A percentile compares a stretch with the other conserved stretches of the same genome.
Evolutionary conservation across 345 rosid genomes (phyloP).

Genomic region (Brassica rapa): DNA sequence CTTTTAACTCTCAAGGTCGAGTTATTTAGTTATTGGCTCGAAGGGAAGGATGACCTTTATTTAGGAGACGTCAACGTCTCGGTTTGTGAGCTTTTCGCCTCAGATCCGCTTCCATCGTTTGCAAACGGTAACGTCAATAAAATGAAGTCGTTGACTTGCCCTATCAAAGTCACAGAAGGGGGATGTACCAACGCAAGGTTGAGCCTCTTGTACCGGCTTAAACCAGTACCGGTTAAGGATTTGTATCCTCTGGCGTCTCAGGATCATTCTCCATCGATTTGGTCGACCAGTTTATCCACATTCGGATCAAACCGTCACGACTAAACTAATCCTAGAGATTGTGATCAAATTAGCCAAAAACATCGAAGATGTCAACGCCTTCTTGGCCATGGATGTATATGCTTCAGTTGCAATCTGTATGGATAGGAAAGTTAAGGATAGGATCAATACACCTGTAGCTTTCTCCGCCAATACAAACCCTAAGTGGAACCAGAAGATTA

Average conservation of each 20-base stretch:
- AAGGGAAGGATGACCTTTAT: conserved; percentile 57
- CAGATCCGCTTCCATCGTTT: neutral
- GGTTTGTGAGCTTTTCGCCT: conserved; percentile 47
- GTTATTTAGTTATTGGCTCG: conserved; percentile 59
- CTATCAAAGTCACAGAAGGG: neutral
- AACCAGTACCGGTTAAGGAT: conserved; percentile 4
- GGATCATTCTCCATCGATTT: neutral
- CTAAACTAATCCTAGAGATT: conserved; percentile 49
- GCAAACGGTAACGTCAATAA: neutral
- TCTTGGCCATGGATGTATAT: conserved; percentile 73
- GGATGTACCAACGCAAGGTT: conserved; percentile 5
- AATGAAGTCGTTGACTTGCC: neutral
- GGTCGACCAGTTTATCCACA: conserved; percentile 2
- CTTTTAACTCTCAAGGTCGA: conserved; percentile 46
- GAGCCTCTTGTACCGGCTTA: conserved; percentile 56
- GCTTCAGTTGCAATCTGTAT: conserved; percentile 54
- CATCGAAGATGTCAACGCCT: conserved; percentile 56
- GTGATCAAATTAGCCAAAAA: conserved; percentile 56
- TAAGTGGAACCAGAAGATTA: conserved; percentile 59
- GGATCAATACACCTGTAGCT: conserved; percentile 47
- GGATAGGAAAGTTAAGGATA: conserved; percentile 41
- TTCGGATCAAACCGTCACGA: conserved; percentile 36
- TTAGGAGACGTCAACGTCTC: conserved; percentile 67
- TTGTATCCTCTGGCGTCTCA: neutral
- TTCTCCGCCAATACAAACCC: conserved; percentile 54